Evolutionary conservation across 106 monocot genomes (phyloP).

Genomic region (Phalaenopsis aphrodite): DNA sequence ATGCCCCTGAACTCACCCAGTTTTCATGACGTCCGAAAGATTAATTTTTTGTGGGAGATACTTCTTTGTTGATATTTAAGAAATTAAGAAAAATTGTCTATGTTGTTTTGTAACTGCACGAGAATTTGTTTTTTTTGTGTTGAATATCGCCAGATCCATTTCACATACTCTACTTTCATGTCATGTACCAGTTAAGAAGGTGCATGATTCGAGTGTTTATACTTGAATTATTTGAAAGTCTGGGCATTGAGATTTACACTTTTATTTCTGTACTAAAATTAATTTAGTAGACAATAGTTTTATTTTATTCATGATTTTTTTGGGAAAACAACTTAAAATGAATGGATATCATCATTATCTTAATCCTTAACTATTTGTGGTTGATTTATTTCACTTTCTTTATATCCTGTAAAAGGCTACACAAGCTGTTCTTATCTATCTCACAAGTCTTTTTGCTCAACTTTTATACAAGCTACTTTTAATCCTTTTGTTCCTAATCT

Average conservation of each 20-base stretch:
- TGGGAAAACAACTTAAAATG: neutral
- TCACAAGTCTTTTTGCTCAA: too few species aligned
- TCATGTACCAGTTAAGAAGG: neutral
- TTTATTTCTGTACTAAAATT: neutral
- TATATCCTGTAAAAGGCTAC: too few species aligned
- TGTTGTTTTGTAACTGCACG: neutral
- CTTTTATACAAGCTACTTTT: too few species aligned
- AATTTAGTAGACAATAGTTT: neutral
- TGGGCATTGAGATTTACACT: neutral
- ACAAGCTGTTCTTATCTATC: too few species aligned
- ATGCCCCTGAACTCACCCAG: neutral
- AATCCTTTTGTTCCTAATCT: too few species aligned
- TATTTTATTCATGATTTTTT: neutral
- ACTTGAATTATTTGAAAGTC: neutral
- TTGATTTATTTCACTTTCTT: neutral
- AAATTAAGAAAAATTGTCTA: neutral
- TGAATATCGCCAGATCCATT: neutral
- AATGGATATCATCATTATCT: neutral
- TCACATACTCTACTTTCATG: neutral
- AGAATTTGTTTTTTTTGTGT: neutral
- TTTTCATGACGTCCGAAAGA: neutral
- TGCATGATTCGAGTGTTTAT: neutral
- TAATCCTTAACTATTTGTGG: neutral
- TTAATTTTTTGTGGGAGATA: too few species aligned
- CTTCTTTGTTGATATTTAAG: too few species aligned